Evolutionary conservation across 805 yeast species (phyloP).

Genomic region (Kluyveromyces siamensis): DNA sequence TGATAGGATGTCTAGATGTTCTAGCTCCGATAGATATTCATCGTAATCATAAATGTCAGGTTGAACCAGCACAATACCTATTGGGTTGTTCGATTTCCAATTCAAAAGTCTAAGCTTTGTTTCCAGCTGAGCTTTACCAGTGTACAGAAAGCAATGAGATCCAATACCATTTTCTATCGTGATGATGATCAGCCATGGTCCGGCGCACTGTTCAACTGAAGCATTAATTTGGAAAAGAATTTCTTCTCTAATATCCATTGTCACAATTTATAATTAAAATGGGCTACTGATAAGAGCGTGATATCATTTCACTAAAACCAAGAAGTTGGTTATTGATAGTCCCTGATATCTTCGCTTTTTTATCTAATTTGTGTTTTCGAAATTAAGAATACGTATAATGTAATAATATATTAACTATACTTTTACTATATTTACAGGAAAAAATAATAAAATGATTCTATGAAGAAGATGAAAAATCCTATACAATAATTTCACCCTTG

Average conservation of each 20-base stretch:
- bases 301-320: neutral
- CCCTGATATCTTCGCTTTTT: neutral
- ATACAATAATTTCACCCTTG: constrained; percentile 38
- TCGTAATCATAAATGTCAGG: constrained; percentile 2
- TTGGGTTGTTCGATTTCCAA: neutral
- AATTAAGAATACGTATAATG: neutral
- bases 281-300: neutral
- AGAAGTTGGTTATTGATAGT: neutral
- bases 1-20: neutral
- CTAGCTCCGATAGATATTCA: neutral
- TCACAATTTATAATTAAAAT: neutral
- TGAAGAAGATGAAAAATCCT: constrained; percentile 4
- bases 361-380: neutral
- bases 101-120: neutral
- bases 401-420: neutral
- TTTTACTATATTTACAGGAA: constrained; percentile 8
- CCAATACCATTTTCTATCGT: neutral
- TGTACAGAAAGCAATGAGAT: neutral
- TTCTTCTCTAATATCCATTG: constrained; percentile 1
- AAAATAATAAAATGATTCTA: neutral
- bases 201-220: neutral
- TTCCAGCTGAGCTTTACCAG: neutral
- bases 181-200: constrained; percentile 1
- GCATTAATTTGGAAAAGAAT: neutral
- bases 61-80: neutral